A percentile compares a stretch with the other conserved stretches of the same genome.
These are phyloP conservation scores for Phytophthora ohioensis DNA, from an alignment of 352 stramenopile genomes.

Conservation along the genomic window DNA sequence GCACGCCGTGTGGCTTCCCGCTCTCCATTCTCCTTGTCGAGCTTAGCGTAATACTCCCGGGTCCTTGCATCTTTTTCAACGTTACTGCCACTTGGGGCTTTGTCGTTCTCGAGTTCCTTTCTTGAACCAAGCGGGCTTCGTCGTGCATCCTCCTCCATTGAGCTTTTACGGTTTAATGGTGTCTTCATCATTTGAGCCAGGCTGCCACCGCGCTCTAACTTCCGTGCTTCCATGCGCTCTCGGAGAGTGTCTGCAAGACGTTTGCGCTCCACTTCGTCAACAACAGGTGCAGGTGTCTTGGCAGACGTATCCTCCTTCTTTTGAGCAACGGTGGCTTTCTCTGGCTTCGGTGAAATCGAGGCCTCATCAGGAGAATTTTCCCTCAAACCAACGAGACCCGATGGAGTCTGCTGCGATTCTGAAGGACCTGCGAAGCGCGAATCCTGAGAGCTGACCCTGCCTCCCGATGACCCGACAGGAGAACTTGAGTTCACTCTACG, in stretches of 20 bases:
- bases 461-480: conserved; percentile 18
- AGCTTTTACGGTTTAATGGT: conserved; percentile 26
- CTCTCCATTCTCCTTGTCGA: conserved; percentile 63
- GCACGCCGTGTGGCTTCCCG: conserved; percentile 49
- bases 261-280: conserved; percentile 50
- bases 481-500: conserved; percentile 29
- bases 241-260: conserved; percentile 42
- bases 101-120: conserved; percentile 31
- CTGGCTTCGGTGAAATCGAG: conserved; percentile 29
- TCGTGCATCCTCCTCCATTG: conserved; percentile 27
- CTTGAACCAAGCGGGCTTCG: conserved; percentile 19
- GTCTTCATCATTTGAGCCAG: conserved; percentile 51
- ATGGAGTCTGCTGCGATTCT: conserved; percentile 27
- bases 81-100: conserved; percentile 14
- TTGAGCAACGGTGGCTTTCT: conserved; percentile 23
- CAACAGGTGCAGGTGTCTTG: conserved; percentile 17
- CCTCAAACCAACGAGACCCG: conserved; percentile 21
- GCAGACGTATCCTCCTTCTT: conserved; percentile 27
- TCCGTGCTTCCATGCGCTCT: conserved; percentile 57
- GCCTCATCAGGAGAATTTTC: conserved; percentile 24
- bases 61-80: conserved; percentile 58
- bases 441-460: conserved; percentile 33
- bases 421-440: conserved; percentile 12
- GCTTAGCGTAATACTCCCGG: conserved; percentile 62
- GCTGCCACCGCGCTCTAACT: conserved; percentile 44